Evolutionary conservation across 1,284 basidiomycete genomes (phyloP), one percentile per base, ranked within the genome.

Genomic region (Hemileia vastatrix): DNA sequence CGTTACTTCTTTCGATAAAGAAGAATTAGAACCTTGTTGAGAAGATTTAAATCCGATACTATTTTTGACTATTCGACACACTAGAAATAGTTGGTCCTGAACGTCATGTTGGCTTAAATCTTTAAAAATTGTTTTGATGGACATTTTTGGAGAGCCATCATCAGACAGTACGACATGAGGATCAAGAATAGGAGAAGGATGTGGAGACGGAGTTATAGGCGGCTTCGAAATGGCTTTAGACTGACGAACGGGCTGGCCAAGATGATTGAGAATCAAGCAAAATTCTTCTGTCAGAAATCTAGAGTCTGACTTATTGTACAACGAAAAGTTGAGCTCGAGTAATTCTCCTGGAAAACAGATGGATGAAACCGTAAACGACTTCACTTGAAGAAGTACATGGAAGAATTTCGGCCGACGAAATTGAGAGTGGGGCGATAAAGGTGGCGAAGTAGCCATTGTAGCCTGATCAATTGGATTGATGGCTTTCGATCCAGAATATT

Each of bases 261-360:
- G 88, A 77, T 93, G 89, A 75, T 94, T 93, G 27, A 97, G 82
- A 43, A 94, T 79, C 18, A 85, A 85, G 71, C 88, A 93, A 73
- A 87, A 95, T 21, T 97, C 94, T 76, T 98, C 94, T 0, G 91
- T 94, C 50, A 97, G 83, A 76, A 95, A 96, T 45, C 88, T 85
- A 6, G 71, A 71, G 57, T 89, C 87, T 53, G 83, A 81, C 70
- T 88, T 87, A 77, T 87, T 88, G 81, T 90, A 97, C 4, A 98
- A 81, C 2, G 90, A 91, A 77, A 97, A 95, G 76, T 87, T 92
- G 3, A 98, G 83, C 74, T 98, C 93, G 3, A 85, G 87, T 0
- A 87, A 87, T 76, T 97, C 93, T 13, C 91, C 92, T 0, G 90
- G 86, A 0, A 84, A 81, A 76, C 92, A 96, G 1, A 86, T 86